phyloP scores from a whole-genome alignment of 192 early-diverging fungal genomes.

The Phycomyces blakesleeanus region DNA sequence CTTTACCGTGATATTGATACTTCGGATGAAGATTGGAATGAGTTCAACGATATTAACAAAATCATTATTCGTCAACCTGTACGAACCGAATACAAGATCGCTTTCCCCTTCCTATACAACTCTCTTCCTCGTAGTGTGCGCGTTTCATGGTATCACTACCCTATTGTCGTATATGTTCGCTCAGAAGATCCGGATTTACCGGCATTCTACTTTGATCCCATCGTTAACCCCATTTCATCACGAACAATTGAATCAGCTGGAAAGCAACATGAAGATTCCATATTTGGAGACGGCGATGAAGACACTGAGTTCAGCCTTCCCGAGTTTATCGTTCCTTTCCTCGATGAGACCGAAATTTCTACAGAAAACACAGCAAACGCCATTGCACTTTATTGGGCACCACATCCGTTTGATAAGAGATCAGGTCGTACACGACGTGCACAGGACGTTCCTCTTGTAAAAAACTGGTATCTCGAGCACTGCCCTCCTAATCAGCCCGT shows the following conservation, averaged over 20 bases:
- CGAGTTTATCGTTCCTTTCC: slow-evolving; percentile 70
- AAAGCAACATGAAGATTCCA: slow-evolving; percentile 56
- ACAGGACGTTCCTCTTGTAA: slow-evolving; percentile 90
- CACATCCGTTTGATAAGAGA: slow-evolving; percentile 93
- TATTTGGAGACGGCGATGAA: slow-evolving; percentile 76
- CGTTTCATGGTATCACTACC: slow-evolving; percentile 90
- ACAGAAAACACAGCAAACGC: slow-evolving; percentile 91
- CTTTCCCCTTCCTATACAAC: slow-evolving; percentile 98
- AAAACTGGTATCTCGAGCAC: slow-evolving; percentile 98
- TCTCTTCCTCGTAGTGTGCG: slow-evolving; percentile 91
- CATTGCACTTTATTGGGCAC: slow-evolving; percentile 96
- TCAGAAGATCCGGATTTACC: slow-evolving; percentile 94
- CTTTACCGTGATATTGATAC: slow-evolving; percentile 94
- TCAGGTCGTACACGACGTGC: slow-evolving; percentile 91
- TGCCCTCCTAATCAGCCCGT: slow-evolving; percentile 91
- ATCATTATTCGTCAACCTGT: slow-evolving; percentile 98
- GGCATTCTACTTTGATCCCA: slow-evolving; percentile 96
- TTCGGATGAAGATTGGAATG: slow-evolving; percentile 99
- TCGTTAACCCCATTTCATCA: slow-evolving; percentile 96
- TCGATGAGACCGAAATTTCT: slow-evolving; percentile 71
- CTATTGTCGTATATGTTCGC: slow-evolving; percentile 83
- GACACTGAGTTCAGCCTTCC: slow-evolving; percentile 80
- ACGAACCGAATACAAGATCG: slow-evolving; percentile 98
- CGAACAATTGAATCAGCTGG: slow-evolving; percentile 56
- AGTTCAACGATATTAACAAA: slow-evolving; percentile 99